These are phyloP conservation scores for Colletotrichum viniferum DNA, from an alignment of 2,329 filamentous ascomycete genomes.

Conservation along the genomic window DNA sequence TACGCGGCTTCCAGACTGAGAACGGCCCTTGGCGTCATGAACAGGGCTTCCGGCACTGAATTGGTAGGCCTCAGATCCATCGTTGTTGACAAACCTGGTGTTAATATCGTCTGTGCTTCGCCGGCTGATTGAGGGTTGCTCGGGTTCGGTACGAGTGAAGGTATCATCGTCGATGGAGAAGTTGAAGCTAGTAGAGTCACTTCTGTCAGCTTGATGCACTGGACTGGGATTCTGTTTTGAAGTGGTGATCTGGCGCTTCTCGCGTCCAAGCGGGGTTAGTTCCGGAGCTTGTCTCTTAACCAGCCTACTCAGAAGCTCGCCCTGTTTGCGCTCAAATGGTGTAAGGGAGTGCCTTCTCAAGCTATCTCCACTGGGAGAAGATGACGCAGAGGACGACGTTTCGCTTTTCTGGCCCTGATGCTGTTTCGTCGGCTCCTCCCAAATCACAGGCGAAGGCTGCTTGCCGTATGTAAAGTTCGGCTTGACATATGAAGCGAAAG, in stretches of 20 bases:
- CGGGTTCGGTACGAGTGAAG: slow-evolving; percentile 38
- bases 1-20: slow-evolving; percentile 43
- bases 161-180: slow-evolving; percentile 50
- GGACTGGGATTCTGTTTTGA: not conserved
- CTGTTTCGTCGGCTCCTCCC: not conserved
- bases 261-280: slow-evolving; percentile 1
- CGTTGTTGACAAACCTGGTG: slow-evolving; percentile 61
- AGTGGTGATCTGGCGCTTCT: slow-evolving; percentile 6
- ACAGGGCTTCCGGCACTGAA: slow-evolving; percentile 54
- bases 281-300: slow-evolving; percentile 33
- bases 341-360: slow-evolving; percentile 27
- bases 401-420: not conserved
- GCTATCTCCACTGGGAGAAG: slow-evolving; percentile 23
- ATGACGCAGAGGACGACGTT: not conserved
- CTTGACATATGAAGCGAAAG: not conserved
- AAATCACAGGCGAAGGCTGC: not conserved
- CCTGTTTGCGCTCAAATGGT: slow-evolving; percentile 46
- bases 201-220: slow-evolving; percentile 36
- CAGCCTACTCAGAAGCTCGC: slow-evolving; percentile 38
- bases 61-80: slow-evolving; percentile 48
- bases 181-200: slow-evolving; percentile 51
- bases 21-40: slow-evolving; percentile 37
- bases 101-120: slow-evolving; percentile 65
- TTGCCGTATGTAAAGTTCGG: not conserved
- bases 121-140: slow-evolving; percentile 46